A percentile compares a stretch with the other conserved stretches of the same genome.
phyloP scores from a whole-genome alignment of 2,329 filamentous ascomycete species.

The Alternaria viburni region DNA sequence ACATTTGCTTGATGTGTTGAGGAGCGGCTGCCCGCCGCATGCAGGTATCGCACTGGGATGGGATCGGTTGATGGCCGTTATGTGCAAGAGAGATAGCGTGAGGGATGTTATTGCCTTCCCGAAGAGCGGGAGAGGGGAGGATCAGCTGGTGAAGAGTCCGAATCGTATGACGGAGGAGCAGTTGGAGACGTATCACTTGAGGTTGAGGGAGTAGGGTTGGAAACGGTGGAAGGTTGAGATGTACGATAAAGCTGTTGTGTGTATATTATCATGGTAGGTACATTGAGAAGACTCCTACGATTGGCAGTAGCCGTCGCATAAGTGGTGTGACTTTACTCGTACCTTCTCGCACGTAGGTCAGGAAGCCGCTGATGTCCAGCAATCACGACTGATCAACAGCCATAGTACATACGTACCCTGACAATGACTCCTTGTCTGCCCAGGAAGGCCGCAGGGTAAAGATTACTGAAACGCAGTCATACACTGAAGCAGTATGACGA shows the following conservation, averaged over 20 bases:
- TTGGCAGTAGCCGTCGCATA: background rate
- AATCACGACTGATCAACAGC: background rate
- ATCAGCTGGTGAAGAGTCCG: constrained; percentile 81
- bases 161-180: constrained; percentile 68
- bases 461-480: background rate
- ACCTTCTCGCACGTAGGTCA: background rate
- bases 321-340: background rate
- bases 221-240: background rate
- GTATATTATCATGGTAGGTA: background rate
- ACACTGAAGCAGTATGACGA: background rate
- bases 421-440: no score
- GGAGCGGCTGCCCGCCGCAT: constrained; percentile 89
- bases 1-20: constrained; percentile 82
- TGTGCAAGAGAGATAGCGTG: constrained; percentile 78
- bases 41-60: constrained; percentile 93
- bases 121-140: constrained; percentile 89
- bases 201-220: constrained; percentile 18
- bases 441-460: background rate
- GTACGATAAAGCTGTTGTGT: background rate
- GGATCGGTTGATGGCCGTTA: constrained; percentile 80
- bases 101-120: constrained; percentile 97
- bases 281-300: background rate
- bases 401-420: background rate
- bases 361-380: background rate
- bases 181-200: constrained; percentile 65